A percentile compares a stretch with the other conserved stretches of the same genome.
phyloP scores from a whole-genome alignment of 2,329 filamentous ascomycete species.

The Tothia fuscella region DNA sequence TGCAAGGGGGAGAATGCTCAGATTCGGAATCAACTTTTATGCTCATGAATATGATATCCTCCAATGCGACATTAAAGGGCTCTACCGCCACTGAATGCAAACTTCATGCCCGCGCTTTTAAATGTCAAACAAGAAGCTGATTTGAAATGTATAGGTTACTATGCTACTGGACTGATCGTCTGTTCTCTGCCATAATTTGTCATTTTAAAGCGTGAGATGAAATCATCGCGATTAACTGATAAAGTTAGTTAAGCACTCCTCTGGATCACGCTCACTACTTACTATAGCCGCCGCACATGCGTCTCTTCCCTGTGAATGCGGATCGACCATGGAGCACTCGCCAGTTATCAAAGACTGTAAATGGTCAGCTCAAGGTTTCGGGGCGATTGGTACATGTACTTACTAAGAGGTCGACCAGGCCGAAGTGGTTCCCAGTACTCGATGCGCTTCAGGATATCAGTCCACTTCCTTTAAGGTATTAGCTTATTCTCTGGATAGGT shows the following conservation, averaged over 20 bases:
- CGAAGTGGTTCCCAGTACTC: conserved; percentile 72
- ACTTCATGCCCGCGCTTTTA: too few relatives aligned
- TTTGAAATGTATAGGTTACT: too few relatives aligned
- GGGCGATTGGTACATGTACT: too few relatives aligned
- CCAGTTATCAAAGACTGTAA: conserved; percentile 87
- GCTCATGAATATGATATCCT: too few relatives aligned
- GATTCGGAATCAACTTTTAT: too few relatives aligned
- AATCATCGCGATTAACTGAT: conserved; percentile 16
- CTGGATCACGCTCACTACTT: conserved; percentile 28
- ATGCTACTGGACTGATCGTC: too few relatives aligned
- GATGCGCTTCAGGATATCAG: conserved; percentile 53
- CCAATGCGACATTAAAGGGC: too few relatives aligned
- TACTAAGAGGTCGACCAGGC: conserved; percentile 68
- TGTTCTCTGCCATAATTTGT: conserved; percentile 9
- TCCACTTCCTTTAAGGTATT: conserved; percentile 44
- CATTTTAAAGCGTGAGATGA: conserved; percentile 13
- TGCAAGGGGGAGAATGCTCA: too few relatives aligned
- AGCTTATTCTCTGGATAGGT: neutral
- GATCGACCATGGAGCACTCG: conserved; percentile 78
- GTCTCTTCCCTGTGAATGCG: conserved; percentile 68
- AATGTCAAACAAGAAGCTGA: too few relatives aligned
- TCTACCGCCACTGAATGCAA: too few relatives aligned
- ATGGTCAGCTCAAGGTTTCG: too few relatives aligned
- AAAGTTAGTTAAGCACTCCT: neutral
- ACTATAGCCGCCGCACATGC: conserved; percentile 89